Evolutionary conservation across 1,284 basidiomycete species (phyloP).

Genomic region (Microbotryum violaceum): DNA sequence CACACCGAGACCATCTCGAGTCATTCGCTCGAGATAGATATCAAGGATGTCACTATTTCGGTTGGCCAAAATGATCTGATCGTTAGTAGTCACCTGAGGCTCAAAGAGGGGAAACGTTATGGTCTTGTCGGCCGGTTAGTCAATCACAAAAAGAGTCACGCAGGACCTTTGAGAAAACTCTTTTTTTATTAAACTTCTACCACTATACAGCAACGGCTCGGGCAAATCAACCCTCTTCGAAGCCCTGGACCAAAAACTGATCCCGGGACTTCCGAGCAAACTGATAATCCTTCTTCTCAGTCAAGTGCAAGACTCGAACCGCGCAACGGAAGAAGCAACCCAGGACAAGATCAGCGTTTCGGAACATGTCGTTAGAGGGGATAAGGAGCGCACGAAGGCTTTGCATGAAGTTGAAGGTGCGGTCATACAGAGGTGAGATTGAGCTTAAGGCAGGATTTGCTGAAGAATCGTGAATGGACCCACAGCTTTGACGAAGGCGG

Average conservation of each 20-base stretch:
- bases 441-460: background rate
- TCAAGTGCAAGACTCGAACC: constrained; percentile 46
- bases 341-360: constrained; percentile 33
- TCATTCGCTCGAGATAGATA: constrained; percentile 46
- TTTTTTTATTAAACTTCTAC: background rate
- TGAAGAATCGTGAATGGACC: background rate
- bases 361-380: constrained; percentile 42
- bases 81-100: constrained; percentile 41
- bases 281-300: constrained; percentile 52
- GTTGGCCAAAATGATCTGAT: constrained; percentile 51
- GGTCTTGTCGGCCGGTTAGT: constrained; percentile 22
- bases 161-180: background rate
- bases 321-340: constrained; percentile 21
- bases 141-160: background rate
- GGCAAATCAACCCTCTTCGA: constrained; percentile 53
- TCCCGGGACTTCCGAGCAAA: constrained; percentile 50
- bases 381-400: constrained; percentile 36
- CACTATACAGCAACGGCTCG: constrained; percentile 48
- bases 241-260: constrained; percentile 46
- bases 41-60: constrained; percentile 47
- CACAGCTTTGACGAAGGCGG: constrained; percentile 35
- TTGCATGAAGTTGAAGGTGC: constrained; percentile 37
- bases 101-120: constrained; percentile 36
- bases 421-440: constrained; percentile 7
- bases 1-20: constrained; percentile 46